A percentile compares a stretch with the other conserved stretches of the same genome.
These are phyloP conservation scores for Pseudogymnoascus sp. DNA, from an alignment of 2,329 filamentous ascomycete species.

Conservation along the genomic window DNA sequence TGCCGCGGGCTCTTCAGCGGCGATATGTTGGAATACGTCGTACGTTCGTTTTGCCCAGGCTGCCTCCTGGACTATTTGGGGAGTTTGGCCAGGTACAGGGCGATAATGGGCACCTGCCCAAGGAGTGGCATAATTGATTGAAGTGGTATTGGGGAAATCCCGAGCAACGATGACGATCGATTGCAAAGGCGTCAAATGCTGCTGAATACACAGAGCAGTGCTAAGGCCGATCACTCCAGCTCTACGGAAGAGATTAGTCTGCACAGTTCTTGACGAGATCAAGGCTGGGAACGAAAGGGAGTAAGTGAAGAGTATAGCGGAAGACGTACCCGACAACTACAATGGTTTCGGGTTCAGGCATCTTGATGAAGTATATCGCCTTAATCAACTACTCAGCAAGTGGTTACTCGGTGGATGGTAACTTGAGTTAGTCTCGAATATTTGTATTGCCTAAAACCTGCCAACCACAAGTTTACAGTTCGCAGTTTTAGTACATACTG, in stretches of 20 bases:
- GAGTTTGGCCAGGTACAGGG: conserved; percentile 35
- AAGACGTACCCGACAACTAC: conserved; percentile 1
- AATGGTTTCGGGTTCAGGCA: neutral
- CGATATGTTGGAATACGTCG: conserved; percentile 33
- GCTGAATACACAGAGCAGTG: conserved; percentile 33
- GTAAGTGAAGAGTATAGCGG: neutral
- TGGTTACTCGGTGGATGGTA: neutral
- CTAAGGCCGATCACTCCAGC: conserved; percentile 37
- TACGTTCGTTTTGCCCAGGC: conserved; percentile 36
- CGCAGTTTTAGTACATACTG: no score
- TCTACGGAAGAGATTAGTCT: conserved; percentile 21
- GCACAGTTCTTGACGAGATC: neutral
- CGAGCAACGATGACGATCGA: conserved; percentile 32
- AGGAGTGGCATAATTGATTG: conserved; percentile 40
- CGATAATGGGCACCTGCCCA: conserved; percentile 44
- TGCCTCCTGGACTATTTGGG: conserved; percentile 34
- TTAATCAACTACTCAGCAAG: neutral
- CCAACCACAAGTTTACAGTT: neutral
- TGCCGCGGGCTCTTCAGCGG: conserved; percentile 30
- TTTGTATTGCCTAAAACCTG: neutral
- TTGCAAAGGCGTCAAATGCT: conserved; percentile 19
- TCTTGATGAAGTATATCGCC: neutral
- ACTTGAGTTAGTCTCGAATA: neutral
- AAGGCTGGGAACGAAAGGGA: neutral
- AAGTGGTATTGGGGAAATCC: conserved; percentile 35